Conservation (phyloP, 331 rosid species). For the Prunus yedoensis region DNA sequence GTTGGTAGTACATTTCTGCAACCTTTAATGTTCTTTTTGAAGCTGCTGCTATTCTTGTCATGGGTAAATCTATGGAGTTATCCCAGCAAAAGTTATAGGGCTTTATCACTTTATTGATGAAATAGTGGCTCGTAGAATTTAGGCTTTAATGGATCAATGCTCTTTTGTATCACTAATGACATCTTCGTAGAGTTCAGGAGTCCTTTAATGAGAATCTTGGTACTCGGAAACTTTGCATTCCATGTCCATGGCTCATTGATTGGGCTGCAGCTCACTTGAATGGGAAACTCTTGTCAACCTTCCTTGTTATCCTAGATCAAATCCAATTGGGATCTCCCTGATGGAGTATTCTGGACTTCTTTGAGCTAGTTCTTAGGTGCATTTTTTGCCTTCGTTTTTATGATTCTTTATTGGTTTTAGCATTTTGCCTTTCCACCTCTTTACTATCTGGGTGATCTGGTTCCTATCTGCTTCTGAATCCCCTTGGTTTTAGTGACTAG, state of each 20-base stretch:
- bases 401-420: neutral
- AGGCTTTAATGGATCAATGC: neutral
- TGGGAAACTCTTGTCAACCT: too few relatives aligned
- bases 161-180: neutral
- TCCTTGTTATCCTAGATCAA: too few relatives aligned
- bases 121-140: neutral
- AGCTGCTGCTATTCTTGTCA: neutral
- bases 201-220: neutral
- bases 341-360: neutral
- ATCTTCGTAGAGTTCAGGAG: neutral
- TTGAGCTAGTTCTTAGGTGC: neutral
- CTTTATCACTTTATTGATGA: neutral
- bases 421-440: neutral
- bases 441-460: neutral
- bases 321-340: too few relatives aligned
- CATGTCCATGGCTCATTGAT: too few relatives aligned
- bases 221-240: too few relatives aligned
- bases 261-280: too few relatives aligned
- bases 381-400: neutral
- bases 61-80: neutral
- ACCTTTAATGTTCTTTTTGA: neutral
- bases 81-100: neutral
- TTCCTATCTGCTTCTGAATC: neutral
- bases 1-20: neutral
- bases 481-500: neutral